Evolutionary conservation across 495 filamentous ascomycete genomes (phyloP).

Genomic region (Hyaloscypha finlandica): DNA sequence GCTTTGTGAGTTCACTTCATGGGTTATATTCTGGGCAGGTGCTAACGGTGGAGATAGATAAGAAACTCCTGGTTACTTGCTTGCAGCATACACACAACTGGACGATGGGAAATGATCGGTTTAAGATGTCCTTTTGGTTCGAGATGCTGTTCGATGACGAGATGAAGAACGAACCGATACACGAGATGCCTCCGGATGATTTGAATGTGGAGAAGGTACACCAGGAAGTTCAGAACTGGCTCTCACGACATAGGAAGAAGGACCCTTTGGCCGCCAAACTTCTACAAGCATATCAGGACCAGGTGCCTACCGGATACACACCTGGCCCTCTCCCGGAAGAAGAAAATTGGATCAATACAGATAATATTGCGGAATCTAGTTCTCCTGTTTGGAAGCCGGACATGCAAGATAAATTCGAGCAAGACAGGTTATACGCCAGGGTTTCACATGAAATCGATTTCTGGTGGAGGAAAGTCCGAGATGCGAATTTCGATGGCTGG

Average conservation of each 20-base stretch:
- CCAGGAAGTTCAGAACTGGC: constrained; percentile 34
- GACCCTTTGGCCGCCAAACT: constrained; percentile 24
- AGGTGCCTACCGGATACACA: constrained; percentile 25
- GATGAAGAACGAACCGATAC: constrained; percentile 31
- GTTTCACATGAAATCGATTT: constrained; percentile 58
- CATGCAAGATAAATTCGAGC: constrained; percentile 44
- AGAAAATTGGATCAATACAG: constrained; percentile 8
- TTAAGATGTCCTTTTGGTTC: constrained; percentile 89
- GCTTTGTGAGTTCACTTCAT: constrained; percentile 42
- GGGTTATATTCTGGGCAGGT: neutral
- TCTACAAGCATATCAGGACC: constrained; percentile 26
- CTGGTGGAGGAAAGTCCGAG: constrained; percentile 57
- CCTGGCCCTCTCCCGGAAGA: constrained; percentile 26
- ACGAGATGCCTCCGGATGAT: constrained; percentile 34
- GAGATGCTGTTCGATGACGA: constrained; percentile 75
- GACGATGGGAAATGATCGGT: constrained; percentile 85
- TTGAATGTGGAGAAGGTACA: constrained; percentile 33
- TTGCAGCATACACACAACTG: constrained; percentile 92
- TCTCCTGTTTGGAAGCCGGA: constrained; percentile 32
- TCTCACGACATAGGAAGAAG: constrained; percentile 26
- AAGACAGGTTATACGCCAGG: constrained; percentile 52
- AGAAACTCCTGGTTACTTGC: constrained; percentile 85
- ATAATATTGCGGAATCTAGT: constrained; percentile 22
- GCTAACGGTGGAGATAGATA: constrained; percentile 52
- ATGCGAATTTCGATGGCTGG: constrained; percentile 55